Conservation (phyloP, 371 early-diverging fungal species). For the Synchytrium microbalum region DNA sequence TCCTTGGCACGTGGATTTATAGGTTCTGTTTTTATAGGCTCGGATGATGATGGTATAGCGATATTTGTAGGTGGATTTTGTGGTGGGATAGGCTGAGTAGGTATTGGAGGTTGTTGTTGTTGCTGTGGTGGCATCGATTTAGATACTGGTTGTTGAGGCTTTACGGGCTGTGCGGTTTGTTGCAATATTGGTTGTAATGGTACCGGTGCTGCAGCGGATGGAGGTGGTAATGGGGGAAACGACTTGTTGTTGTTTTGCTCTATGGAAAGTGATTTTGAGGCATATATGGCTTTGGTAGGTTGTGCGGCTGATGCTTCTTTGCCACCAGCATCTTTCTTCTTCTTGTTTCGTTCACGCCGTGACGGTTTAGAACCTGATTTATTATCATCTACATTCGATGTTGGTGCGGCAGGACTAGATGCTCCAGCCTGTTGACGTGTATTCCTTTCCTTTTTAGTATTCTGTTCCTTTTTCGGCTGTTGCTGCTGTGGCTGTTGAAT, state of each 20-base stretch:
- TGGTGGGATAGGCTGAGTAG: neutral
- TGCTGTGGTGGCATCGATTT: neutral
- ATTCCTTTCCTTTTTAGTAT: neutral
- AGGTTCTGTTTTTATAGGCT: no score
- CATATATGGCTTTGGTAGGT: neutral
- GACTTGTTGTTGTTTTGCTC: no score
- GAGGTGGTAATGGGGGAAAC: no score
- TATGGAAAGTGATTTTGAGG: neutral
- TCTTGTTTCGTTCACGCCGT: neutral
- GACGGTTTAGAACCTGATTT: neutral
- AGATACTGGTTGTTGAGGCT: neutral
- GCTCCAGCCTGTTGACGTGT: neutral
- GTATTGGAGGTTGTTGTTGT: neutral
- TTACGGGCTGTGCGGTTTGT: no score
- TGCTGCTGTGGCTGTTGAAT: no score
- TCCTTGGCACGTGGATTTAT: neutral
- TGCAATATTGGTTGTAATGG: neutral
- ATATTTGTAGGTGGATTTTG: neutral
- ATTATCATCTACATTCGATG: neutral
- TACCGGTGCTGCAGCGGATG: neutral
- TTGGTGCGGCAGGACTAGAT: no score
- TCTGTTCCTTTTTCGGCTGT: no score
- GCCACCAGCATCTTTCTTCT: no score
- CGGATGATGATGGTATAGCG: neutral
- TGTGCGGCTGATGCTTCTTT: no score